phyloP scores from a whole-genome alignment of 78 protist genomes.

The Emiliania huxleyi region DNA sequence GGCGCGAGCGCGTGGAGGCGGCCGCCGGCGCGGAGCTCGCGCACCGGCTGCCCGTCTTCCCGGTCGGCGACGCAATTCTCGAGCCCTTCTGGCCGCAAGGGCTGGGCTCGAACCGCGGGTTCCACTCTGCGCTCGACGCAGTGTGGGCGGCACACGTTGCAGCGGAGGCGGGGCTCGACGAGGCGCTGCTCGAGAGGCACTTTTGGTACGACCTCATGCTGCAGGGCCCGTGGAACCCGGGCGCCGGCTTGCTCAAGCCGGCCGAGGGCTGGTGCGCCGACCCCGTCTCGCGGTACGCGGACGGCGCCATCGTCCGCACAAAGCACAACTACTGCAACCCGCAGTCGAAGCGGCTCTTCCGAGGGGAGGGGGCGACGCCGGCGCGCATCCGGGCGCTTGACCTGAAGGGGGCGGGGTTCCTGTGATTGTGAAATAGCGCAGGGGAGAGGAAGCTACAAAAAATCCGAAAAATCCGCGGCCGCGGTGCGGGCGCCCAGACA shows the following conservation, averaged over 20 bases:
- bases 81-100: slow-evolving; percentile 33
- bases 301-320: too few species aligned
- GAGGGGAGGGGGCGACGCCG: too few species aligned
- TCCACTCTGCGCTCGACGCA: not conserved
- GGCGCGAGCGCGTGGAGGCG: not conserved
- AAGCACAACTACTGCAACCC: too few species aligned
- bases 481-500: too few species aligned
- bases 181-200: not conserved
- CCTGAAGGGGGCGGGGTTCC: too few species aligned
- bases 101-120: not conserved
- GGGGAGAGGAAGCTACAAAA: too few species aligned
- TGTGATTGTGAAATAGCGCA: too few species aligned
- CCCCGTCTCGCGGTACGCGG: not conserved
- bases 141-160: not conserved
- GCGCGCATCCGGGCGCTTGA: too few species aligned
- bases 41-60: not conserved
- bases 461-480: too few species aligned
- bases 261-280: not conserved
- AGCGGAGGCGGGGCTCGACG: not conserved
- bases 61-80: not conserved
- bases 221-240: too few species aligned
- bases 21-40: not conserved
- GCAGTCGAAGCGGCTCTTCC: too few species aligned
- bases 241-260: not conserved
- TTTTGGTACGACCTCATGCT: not conserved